Evolutionary conservation across 2,329 filamentous ascomycete genomes (phyloP).

Genomic region (Fusarium sp.): DNA sequence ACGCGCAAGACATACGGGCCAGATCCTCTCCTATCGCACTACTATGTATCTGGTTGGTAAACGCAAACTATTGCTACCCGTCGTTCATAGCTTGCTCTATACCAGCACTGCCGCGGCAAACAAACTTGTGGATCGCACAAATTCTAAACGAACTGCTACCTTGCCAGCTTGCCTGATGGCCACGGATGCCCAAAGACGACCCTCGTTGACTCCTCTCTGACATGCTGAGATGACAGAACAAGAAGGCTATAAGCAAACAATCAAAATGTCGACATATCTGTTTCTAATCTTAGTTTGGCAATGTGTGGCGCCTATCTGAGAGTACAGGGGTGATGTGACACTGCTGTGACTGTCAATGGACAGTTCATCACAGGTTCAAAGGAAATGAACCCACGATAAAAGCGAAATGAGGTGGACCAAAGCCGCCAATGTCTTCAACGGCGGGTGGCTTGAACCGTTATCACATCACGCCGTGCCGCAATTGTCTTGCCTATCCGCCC

Average conservation of each 20-base stretch:
- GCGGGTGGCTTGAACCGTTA: conserved; percentile 36
- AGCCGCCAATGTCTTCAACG: conserved; percentile 20
- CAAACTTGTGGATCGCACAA: conserved; percentile 4
- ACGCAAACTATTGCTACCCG: conserved; percentile 6
- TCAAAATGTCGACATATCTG: conserved; percentile 13
- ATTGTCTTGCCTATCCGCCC: conserved; percentile 22
- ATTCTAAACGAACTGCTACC: background rate
- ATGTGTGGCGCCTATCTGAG: conserved; percentile 19
- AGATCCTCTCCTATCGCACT: conserved; percentile 37
- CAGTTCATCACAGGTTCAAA: conserved; percentile 29
- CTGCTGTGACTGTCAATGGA: conserved; percentile 22
- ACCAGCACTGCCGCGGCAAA: conserved; percentile 38
- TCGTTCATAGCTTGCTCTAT: conserved; percentile 15
- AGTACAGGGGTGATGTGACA: conserved; percentile 40
- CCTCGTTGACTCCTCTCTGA: background rate
- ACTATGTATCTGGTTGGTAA: conserved; percentile 19
- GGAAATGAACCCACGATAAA: conserved; percentile 45
- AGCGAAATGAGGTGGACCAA: conserved; percentile 45
- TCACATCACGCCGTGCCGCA: conserved; percentile 37
- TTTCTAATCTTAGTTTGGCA: conserved; percentile 19
- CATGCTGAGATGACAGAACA: background rate
- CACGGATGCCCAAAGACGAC: background rate
- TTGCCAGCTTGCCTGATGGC: background rate
- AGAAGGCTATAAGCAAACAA: conserved; percentile 20
- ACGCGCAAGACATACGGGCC: conserved; percentile 33